Evolutionary conservation across 2,329 filamentous ascomycete genomes (phyloP).

Genomic region (Cladophialophora chaetospira): DNA sequence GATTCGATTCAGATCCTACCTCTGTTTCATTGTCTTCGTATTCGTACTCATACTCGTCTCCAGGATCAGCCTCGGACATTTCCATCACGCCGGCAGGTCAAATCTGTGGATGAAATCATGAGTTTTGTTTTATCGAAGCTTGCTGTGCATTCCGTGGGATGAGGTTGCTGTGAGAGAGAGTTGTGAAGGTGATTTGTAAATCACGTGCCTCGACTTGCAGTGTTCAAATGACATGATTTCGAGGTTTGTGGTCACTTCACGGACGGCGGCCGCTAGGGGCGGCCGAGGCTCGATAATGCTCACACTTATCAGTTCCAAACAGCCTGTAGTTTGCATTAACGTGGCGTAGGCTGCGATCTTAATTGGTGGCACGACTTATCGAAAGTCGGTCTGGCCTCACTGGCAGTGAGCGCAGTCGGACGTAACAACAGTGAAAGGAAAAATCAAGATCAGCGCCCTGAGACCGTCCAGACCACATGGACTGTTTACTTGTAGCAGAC

Average conservation of each 20-base stretch:
- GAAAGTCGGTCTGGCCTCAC: constrained; percentile 2
- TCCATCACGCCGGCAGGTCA: constrained; percentile 3
- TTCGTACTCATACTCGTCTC: constrained; percentile 60
- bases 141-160: no score
- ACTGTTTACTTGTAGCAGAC: no score
- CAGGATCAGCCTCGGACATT: constrained; percentile 36
- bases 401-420: no score
- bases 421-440: background rate
- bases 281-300: background rate
- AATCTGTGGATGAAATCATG: no score
- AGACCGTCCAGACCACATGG: background rate
- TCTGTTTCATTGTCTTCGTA: constrained; percentile 57
- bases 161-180: no score
- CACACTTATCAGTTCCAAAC: background rate
- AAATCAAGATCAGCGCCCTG: constrained; percentile 1
- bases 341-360: background rate
- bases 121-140: no score
- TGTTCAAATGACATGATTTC: constrained; percentile 8
- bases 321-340: background rate
- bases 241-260: no score
- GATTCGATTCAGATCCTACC: constrained; percentile 40
- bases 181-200: no score
- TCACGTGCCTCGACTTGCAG: background rate
- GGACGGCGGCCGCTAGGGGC: no score
- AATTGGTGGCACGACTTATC: background rate